These are phyloP conservation scores for Beta macrorhiza DNA, from an alignment of 179 eudicot species.

Conservation along the genomic window DNA sequence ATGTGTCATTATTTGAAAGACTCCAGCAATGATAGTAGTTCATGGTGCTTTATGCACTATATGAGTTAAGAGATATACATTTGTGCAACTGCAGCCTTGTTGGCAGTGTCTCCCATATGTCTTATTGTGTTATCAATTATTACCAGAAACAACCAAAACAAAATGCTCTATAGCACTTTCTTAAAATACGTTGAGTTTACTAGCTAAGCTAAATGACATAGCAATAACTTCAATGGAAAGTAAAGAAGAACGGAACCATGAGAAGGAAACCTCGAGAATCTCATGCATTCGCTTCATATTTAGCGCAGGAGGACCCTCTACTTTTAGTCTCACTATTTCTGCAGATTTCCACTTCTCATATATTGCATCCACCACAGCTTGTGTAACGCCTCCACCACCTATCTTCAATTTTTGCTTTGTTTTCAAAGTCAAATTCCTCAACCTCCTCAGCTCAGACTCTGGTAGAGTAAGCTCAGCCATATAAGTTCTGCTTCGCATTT, in stretches of 20 bases:
- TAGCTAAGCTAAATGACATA: background rate
- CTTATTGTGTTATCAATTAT: background rate
- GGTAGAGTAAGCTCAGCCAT: slow-evolving; percentile 88
- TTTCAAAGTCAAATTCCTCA: slow-evolving; percentile 57
- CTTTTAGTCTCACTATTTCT: slow-evolving; percentile 74
- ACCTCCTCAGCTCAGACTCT: slow-evolving; percentile 70
- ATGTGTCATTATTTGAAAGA: background rate
- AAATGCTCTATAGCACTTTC: background rate
- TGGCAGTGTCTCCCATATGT: background rate
- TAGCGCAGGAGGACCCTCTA: slow-evolving; percentile 87
- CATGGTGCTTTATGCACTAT: background rate
- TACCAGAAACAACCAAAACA: background rate
- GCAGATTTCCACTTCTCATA: slow-evolving; percentile 70
- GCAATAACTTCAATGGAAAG: background rate
- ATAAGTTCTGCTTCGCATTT: slow-evolving; percentile 60
- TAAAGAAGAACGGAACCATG: background rate
- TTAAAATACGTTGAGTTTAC: background rate
- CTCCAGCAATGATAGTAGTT: background rate
- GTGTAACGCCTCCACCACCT: slow-evolving; percentile 71
- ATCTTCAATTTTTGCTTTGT: slow-evolving; percentile 65
- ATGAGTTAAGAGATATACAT: background rate
- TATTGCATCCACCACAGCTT: slow-evolving; percentile 62
- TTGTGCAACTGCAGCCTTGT: background rate
- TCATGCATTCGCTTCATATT: slow-evolving; percentile 92
- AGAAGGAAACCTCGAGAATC: slow-evolving; percentile 73